Conservation (phyloP, 2,329 filamentous ascomycete species). For the Aspergillus sp. region DNA sequence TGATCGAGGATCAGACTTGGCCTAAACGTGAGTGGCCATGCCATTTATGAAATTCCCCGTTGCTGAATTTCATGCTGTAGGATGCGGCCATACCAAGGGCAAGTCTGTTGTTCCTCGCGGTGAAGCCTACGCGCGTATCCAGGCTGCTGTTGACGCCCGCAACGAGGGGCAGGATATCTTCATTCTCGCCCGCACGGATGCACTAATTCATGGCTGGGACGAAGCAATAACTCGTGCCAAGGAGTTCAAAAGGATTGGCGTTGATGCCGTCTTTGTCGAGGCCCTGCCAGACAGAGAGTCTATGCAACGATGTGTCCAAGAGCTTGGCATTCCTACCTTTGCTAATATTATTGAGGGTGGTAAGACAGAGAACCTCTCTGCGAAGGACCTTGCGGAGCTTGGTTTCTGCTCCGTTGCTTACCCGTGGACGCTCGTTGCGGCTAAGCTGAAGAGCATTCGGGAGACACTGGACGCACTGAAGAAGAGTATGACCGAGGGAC, state of each 20-base stretch:
- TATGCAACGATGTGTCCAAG: conserved; percentile 37
- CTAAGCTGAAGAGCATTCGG: conserved; percentile 42
- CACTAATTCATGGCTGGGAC: conserved; percentile 40
- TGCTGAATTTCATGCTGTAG: conserved; percentile 18
- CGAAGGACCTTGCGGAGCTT: conserved; percentile 39
- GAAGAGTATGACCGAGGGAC: conserved; percentile 42
- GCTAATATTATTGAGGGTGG: conserved; percentile 49
- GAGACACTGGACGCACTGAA: conserved; percentile 40
- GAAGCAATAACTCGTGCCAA: conserved; percentile 46
- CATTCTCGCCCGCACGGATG: conserved; percentile 48
- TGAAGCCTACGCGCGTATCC: conserved; percentile 48
- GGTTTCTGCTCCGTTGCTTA: conserved; percentile 46
- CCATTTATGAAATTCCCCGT: background rate
- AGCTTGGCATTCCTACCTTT: conserved; percentile 41
- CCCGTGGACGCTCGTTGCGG: conserved; percentile 47
- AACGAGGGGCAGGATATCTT: conserved; percentile 49
- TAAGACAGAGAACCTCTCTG: conserved; percentile 43
- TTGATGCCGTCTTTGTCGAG: conserved; percentile 47
- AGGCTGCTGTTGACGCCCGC: conserved; percentile 48
- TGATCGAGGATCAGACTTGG: conserved; percentile 53
- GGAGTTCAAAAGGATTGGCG: conserved; percentile 45
- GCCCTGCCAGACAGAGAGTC: conserved; percentile 45
- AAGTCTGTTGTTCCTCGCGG: conserved; percentile 47
- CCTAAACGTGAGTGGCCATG: conserved; percentile 42
- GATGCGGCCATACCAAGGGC: conserved; percentile 49